Conservation (phyloP, 345 rosid species). For the Salix koriyanagi region DNA sequence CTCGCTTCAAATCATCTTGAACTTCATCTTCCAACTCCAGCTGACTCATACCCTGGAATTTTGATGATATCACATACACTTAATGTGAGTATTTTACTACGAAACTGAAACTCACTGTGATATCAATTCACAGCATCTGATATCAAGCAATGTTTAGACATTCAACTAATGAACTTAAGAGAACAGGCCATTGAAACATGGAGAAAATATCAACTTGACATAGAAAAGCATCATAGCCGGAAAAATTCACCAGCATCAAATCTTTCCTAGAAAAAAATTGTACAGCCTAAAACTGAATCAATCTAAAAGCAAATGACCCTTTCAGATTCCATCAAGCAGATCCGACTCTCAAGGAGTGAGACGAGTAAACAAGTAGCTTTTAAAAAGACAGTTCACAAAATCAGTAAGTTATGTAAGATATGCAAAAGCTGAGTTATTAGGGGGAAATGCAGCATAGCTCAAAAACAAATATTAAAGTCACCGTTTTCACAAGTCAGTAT, state of each 20-base stretch:
- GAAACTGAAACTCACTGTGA: not conserved
- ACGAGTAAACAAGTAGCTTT: not conserved
- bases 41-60: conserved; percentile 93
- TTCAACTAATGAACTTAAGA: not conserved
- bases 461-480: not conserved
- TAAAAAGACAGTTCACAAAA: not conserved
- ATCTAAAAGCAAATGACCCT: not conserved
- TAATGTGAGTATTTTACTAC: not conserved
- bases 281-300: not conserved
- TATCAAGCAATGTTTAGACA: not conserved
- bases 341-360: not conserved
- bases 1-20: conserved; percentile 95
- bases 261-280: not conserved
- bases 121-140: not conserved
- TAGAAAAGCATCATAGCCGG: not conserved
- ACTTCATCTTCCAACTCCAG: conserved; percentile 98
- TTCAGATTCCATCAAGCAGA: not conserved
- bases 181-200: not conserved
- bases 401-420: not conserved
- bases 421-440: not conserved
- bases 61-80: not conserved
- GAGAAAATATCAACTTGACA: not conserved
- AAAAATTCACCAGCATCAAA: not conserved
- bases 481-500: not conserved
- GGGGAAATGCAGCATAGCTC: not conserved